These are phyloP conservation scores for Kuraishia piskuri DNA, from an alignment of 805 yeast genomes.

Conservation along the genomic window DNA sequence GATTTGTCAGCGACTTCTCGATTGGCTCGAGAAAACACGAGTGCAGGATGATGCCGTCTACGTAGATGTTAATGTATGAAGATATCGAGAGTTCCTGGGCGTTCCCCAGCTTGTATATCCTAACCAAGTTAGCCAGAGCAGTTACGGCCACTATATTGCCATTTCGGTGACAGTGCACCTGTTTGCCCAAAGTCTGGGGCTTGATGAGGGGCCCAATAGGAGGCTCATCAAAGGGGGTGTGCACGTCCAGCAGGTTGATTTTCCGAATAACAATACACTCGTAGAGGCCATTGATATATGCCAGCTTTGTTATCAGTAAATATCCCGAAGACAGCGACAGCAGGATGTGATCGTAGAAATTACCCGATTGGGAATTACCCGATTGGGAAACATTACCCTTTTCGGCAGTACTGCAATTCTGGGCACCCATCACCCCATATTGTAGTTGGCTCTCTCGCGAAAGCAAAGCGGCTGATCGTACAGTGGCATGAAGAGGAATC, in stretches of 20 bases:
- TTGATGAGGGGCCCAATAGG: slow-evolving; percentile 3
- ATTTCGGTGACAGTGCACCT: slow-evolving; percentile 7
- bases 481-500: slow-evolving; percentile 11
- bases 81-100: slow-evolving; percentile 1
- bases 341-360: slow-evolving; percentile 18
- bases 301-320: slow-evolving; percentile 14
- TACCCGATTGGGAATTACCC: not conserved
- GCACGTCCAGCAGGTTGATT: slow-evolving; percentile 9
- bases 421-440: too few relatives aligned
- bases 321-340: slow-evolving; percentile 14
- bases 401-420: too few relatives aligned
- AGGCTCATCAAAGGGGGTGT: slow-evolving; percentile 3
- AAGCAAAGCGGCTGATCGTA: slow-evolving; percentile 16
- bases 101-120: slow-evolving; percentile 11
- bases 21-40: slow-evolving; percentile 15
- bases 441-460: slow-evolving; percentile 11
- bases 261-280: not conserved
- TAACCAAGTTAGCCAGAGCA: slow-evolving; percentile 14
- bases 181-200: slow-evolving; percentile 11
- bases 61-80: slow-evolving; percentile 12
- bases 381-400: not conserved
- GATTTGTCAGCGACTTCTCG: slow-evolving; percentile 6
- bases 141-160: slow-evolving; percentile 16
- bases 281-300: not conserved
- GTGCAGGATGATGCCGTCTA: slow-evolving; percentile 15